A percentile compares a stretch with the other conserved stretches of the same genome.
These are phyloP conservation scores for Penicillium sp. DNA, from an alignment of 2,329 filamentous ascomycete genomes.

Conservation along the genomic window DNA sequence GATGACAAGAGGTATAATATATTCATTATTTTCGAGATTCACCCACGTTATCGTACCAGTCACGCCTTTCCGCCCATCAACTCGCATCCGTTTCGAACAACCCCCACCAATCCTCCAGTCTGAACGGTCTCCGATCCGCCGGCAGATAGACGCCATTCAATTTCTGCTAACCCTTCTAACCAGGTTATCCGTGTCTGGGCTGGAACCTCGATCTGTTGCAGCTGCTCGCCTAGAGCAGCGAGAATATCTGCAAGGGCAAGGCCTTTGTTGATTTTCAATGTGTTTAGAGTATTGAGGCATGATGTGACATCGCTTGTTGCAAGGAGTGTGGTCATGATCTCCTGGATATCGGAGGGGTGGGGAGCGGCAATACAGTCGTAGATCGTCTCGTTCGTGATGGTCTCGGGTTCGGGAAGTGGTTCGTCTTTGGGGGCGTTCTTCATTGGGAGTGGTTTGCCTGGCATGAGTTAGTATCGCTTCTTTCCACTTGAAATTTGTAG, in stretches of 20 bases:
- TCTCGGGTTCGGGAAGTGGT: slow-evolving; percentile 69
- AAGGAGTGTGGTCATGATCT: slow-evolving; percentile 83
- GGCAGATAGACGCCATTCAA: slow-evolving; percentile 88
- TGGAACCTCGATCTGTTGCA: slow-evolving; percentile 81
- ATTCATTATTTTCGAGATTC: neutral
- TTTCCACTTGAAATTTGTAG: neutral
- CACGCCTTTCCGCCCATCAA: slow-evolving; percentile 58
- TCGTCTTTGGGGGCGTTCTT: slow-evolving; percentile 65
- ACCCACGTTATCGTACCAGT: neutral
- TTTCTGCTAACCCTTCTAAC: slow-evolving; percentile 87
- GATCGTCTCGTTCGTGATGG: slow-evolving; percentile 89
- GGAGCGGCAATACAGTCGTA: slow-evolving; percentile 98
- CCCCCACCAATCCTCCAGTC: slow-evolving; percentile 89
- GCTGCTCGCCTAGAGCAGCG: slow-evolving; percentile 80
- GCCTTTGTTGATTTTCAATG: slow-evolving; percentile 82
- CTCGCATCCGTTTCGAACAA: slow-evolving; percentile 85
- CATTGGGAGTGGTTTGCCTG: slow-evolving; percentile 70
- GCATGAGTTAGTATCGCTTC: slow-evolving; percentile 8
- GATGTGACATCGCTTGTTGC: slow-evolving; percentile 86
- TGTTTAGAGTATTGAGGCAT: slow-evolving; percentile 85
- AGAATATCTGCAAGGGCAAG: slow-evolving; percentile 93
- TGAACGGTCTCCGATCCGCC: slow-evolving; percentile 88
- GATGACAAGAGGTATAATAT: neutral
- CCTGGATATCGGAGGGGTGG: slow-evolving; percentile 82
- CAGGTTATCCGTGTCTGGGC: slow-evolving; percentile 87